Conservation (phyloP, 73 alveolate species). For the Paramecium caudatum region DNA sequence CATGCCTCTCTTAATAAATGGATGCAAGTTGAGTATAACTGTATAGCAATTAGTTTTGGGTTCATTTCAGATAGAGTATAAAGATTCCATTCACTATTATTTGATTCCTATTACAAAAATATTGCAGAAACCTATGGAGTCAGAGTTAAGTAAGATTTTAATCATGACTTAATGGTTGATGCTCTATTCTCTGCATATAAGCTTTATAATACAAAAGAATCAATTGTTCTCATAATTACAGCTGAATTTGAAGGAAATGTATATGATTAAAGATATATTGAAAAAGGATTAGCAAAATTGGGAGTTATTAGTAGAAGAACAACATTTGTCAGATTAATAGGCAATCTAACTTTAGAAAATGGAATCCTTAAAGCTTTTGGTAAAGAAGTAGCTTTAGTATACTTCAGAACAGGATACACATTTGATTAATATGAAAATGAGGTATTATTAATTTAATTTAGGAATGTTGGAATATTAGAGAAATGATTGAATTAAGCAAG, state of each 20-base stretch:
- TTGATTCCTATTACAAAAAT: slow-evolving; percentile 54
- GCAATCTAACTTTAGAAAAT: slow-evolving; percentile 40
- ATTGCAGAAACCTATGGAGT: not conserved
- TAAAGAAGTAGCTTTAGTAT: slow-evolving; percentile 64
- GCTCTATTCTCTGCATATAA: slow-evolving; percentile 60
- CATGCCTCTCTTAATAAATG: slow-evolving; percentile 61
- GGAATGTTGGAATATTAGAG: slow-evolving; percentile 72
- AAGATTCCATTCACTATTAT: slow-evolving; percentile 14
- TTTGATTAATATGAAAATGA: slow-evolving; percentile 71
- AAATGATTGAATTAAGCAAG: slow-evolving; percentile 61
- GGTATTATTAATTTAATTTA: not conserved
- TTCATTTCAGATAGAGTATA: slow-evolving; percentile 69
- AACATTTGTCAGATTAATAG: slow-evolving; percentile 30
- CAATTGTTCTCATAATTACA: slow-evolving; percentile 54
- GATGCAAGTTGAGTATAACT: slow-evolving; percentile 70
- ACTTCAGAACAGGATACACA: slow-evolving; percentile 71
- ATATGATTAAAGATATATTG: slow-evolving; percentile 70
- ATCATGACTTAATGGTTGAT: slow-evolving; percentile 46
- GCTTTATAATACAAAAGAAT: slow-evolving; percentile 27
- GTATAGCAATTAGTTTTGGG: slow-evolving; percentile 70
- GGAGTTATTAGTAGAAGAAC: slow-evolving; percentile 69
- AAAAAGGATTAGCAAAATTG: slow-evolving; percentile 60
- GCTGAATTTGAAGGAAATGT: slow-evolving; percentile 74
- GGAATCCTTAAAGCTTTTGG: slow-evolving; percentile 70
- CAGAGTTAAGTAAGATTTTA: slow-evolving; percentile 37